Conservation (phyloP, 305 asterid species). For the Caryopteris hybrid region DNA sequence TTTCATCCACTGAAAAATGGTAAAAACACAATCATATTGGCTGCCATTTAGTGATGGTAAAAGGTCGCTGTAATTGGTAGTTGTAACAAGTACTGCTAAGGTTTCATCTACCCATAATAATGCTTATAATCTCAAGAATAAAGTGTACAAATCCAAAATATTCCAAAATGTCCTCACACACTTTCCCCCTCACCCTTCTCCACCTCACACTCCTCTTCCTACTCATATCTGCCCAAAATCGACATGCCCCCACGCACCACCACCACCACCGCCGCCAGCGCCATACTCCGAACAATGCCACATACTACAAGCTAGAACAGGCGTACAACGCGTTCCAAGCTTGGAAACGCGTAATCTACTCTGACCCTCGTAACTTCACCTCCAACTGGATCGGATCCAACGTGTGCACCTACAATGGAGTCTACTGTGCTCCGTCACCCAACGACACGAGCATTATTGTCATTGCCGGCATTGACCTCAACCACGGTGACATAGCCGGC, state of each 20-base stretch:
- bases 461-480: constrained; percentile 75
- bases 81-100: constrained; percentile 36
- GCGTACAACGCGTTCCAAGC: constrained; percentile 63
- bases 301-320: constrained; percentile 30
- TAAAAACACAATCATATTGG: constrained; percentile 33
- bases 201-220: constrained; percentile 27
- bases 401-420: constrained; percentile 57
- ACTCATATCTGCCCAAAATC: constrained; percentile 30
- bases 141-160: background rate
- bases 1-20: no score
- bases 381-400: constrained; percentile 57
- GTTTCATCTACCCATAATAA: background rate
- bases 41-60: constrained; percentile 35
- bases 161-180: constrained; percentile 33
- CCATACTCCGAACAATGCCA: background rate
- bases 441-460: constrained; percentile 30
- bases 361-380: constrained; percentile 60
- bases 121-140: background rate
- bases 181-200: constrained; percentile 12
- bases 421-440: constrained; percentile 52
- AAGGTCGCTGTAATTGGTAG: constrained; percentile 59
- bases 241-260: constrained; percentile 6
- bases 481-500: constrained; percentile 64
- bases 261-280: constrained; percentile 15
- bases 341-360: constrained; percentile 60